phyloP scores from a whole-genome alignment of 768 basidiomycete species.

The Ramaria sp. region DNA sequence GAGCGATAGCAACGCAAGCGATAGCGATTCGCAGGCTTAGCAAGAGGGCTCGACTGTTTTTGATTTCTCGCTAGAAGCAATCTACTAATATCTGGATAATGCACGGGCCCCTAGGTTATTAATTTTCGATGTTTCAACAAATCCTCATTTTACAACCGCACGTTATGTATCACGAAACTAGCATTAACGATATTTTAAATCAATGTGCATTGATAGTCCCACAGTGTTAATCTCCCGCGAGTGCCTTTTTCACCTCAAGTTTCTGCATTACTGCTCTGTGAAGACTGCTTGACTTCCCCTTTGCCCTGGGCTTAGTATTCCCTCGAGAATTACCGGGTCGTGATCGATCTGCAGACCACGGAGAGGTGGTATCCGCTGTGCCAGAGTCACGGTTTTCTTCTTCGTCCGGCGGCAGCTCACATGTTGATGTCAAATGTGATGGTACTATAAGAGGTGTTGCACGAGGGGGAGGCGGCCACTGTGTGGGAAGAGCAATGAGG shows the following conservation, averaged over 20 bases:
- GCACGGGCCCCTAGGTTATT: neutral
- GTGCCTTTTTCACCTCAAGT: constrained; percentile 61
- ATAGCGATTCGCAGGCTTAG: constrained; percentile 34
- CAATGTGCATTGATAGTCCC: neutral
- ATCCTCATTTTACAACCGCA: neutral
- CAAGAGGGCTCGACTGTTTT: neutral
- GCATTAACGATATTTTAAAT: neutral
- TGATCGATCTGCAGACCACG: neutral
- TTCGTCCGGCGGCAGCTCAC: neutral
- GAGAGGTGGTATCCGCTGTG: constrained; percentile 7
- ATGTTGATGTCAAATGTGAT: constrained; percentile 37
- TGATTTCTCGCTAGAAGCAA: no score
- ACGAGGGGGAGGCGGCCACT: constrained; percentile 83
- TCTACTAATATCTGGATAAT: no score
- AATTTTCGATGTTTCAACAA: neutral
- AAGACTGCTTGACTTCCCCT: constrained; percentile 45
- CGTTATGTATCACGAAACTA: neutral
- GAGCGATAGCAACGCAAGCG: constrained; percentile 76
- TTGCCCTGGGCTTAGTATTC: constrained; percentile 13
- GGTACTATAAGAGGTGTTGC: constrained; percentile 72
- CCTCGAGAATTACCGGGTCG: constrained; percentile 1
- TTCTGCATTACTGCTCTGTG: constrained; percentile 67
- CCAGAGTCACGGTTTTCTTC: constrained; percentile 9
- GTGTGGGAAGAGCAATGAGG: neutral
- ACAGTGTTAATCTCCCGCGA: constrained; percentile 4